These are phyloP conservation scores for Rhynchosporium graminicola DNA, from an alignment of 2,329 filamentous ascomycete species.

Conservation along the genomic window DNA sequence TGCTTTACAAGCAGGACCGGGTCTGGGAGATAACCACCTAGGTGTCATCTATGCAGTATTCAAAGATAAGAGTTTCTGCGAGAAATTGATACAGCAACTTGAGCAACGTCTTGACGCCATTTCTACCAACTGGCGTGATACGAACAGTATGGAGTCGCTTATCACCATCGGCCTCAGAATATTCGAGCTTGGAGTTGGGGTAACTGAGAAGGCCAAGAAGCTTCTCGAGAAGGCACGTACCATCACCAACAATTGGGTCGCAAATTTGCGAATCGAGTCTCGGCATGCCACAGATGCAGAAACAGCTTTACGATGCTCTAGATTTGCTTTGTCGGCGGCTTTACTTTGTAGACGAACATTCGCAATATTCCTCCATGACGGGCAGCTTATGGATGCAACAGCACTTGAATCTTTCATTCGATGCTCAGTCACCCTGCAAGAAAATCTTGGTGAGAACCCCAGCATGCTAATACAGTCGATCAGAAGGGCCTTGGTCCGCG, in stretches of 20 bases:
- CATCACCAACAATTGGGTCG: slow-evolving; percentile 53
- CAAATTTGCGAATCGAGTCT: slow-evolving; percentile 48
- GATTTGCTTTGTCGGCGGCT: slow-evolving; percentile 55
- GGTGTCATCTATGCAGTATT: slow-evolving; percentile 54
- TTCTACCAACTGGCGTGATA: slow-evolving; percentile 59
- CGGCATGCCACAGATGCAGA: slow-evolving; percentile 43
- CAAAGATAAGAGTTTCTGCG: slow-evolving; percentile 51
- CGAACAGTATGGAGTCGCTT: slow-evolving; percentile 57
- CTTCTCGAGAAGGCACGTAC: slow-evolving; percentile 47
- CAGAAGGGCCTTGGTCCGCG: slow-evolving; percentile 47
- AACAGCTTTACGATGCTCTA: slow-evolving; percentile 43
- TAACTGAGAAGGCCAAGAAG: slow-evolving; percentile 3
- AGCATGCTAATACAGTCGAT: slow-evolving; percentile 40
- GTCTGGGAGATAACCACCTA: slow-evolving; percentile 37
- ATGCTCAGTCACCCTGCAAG: slow-evolving; percentile 48
- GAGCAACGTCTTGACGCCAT: slow-evolving; percentile 49
- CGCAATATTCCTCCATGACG: slow-evolving; percentile 22
- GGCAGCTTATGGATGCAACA: not conserved
- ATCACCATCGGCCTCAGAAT: slow-evolving; percentile 52
- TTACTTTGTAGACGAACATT: slow-evolving; percentile 57
- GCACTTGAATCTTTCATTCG: slow-evolving; percentile 42
- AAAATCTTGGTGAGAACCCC: slow-evolving; percentile 47
- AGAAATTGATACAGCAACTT: slow-evolving; percentile 50
- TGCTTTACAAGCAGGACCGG: slow-evolving; percentile 56
- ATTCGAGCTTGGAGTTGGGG: slow-evolving; percentile 33